Percentiles rank a stretch among this genome's conserved stretches.
These are phyloP conservation scores for Fusarium sarcochroum DNA, from an alignment of 2,329 filamentous ascomycete species.

Conservation along the genomic window DNA sequence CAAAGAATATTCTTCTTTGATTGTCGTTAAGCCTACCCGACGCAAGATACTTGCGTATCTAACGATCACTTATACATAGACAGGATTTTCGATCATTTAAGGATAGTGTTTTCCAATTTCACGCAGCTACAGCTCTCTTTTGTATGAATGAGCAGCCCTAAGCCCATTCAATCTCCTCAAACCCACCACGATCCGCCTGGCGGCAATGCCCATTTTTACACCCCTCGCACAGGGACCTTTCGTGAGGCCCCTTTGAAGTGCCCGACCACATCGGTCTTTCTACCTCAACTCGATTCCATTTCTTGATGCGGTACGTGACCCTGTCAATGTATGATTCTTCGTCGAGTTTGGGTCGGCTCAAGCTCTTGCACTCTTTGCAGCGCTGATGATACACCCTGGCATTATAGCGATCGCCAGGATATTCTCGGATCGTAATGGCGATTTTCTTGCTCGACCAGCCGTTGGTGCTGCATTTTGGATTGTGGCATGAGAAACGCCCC, in stretches of 20 bases:
- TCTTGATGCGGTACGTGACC: constrained; percentile 55
- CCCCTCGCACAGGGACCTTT: constrained; percentile 52
- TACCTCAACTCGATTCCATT: constrained; percentile 51
- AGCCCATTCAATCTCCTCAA: background rate
- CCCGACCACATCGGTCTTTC: constrained; percentile 12
- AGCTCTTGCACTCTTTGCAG: constrained; percentile 50
- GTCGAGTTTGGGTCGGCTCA: constrained; percentile 49
- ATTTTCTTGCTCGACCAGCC: constrained; percentile 55
- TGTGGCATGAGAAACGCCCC: constrained; percentile 53
- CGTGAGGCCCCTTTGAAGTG: constrained; percentile 40
- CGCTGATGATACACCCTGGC: constrained; percentile 56
- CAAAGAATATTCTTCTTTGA: too few relatives aligned
- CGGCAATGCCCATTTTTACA: constrained; percentile 53
- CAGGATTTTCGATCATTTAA: too few relatives aligned
- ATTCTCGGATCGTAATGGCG: constrained; percentile 53
- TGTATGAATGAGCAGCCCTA: too few relatives aligned
- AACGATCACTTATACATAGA: too few relatives aligned
- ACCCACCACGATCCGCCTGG: too few relatives aligned
- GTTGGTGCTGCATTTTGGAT: constrained; percentile 35
- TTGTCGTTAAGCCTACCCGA: too few relatives aligned
- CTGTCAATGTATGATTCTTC: constrained; percentile 52
- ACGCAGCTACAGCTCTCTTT: too few relatives aligned
- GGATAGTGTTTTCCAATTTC: too few relatives aligned
- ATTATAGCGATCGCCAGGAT: constrained; percentile 51
- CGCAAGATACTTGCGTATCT: too few relatives aligned